Conservation (phyloP, 805 yeast species). For the Lipomyces yamadae region DNA sequence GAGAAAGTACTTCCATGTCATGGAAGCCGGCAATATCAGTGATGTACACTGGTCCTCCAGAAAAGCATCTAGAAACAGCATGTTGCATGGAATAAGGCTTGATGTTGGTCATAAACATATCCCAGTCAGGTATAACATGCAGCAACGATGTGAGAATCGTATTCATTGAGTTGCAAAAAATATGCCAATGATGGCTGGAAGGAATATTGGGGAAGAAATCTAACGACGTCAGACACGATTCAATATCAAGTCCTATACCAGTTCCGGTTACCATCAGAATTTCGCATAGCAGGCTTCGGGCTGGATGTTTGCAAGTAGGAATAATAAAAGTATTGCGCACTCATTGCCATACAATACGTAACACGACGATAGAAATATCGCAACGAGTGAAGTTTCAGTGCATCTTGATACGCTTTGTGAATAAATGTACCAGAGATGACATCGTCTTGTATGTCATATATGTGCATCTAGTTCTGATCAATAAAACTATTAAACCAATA, state of each 20-base stretch:
- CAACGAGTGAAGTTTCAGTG: constrained; percentile 37
- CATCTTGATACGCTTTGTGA: constrained; percentile 40
- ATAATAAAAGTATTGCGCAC: constrained; percentile 38
- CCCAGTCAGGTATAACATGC: constrained; percentile 42
- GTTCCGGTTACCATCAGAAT: constrained; percentile 37
- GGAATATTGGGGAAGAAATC: constrained; percentile 44
- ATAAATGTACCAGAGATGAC: constrained; percentile 35
- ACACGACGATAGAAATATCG: constrained; percentile 39
- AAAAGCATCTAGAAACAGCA: constrained; percentile 42
- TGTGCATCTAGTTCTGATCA: constrained; percentile 29
- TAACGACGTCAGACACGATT: background rate
- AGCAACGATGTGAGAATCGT: constrained; percentile 39
- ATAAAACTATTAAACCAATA: background rate
- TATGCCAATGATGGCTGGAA: constrained; percentile 43
- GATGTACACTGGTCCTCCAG: constrained; percentile 45
- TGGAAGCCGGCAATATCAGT: constrained; percentile 41
- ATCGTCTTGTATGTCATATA: constrained; percentile 38
- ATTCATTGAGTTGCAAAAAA: constrained; percentile 41
- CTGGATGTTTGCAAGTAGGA: constrained; percentile 22
- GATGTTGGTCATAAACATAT: constrained; percentile 43
- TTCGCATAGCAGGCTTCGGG: constrained; percentile 41
- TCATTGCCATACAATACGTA: constrained; percentile 44
- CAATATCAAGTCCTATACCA: background rate
- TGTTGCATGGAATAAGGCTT: constrained; percentile 38
- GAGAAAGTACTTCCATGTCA: constrained; percentile 29